A percentile compares a stretch with the other conserved stretches of the same genome.
Conservation (phyloP, 768 basidiomycete species). For the Mycena filopes region DNA sequence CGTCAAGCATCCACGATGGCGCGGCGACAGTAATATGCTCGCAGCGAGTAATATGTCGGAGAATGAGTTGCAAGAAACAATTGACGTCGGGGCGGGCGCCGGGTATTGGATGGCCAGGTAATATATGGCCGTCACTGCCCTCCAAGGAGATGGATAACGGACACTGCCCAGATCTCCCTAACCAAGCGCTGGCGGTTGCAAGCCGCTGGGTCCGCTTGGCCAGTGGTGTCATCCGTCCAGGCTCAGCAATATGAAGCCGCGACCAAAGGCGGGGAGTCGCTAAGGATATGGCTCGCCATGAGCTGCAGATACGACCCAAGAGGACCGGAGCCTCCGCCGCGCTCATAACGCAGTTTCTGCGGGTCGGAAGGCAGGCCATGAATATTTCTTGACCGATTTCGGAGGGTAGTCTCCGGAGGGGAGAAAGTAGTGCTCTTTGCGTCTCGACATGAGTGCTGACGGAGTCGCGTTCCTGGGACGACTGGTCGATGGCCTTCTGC, state of each 20-base stretch:
- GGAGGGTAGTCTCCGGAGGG: not conserved
- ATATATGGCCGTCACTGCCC: not conserved
- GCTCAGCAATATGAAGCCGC: conserved; percentile 18
- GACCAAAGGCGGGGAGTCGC: conserved; percentile 25
- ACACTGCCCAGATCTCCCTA: not conserved
- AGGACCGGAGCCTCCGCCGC: conserved; percentile 20
- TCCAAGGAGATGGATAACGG: conserved; percentile 9
- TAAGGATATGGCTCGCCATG: conserved; percentile 18
- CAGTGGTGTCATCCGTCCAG: not conserved
- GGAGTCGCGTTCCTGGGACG: not conserved
- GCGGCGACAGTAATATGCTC: not conserved
- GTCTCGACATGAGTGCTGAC: not conserved
- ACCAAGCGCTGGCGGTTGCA: conserved; percentile 1
- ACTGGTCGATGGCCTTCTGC: conserved; percentile 4
- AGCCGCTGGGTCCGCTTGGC: not conserved
- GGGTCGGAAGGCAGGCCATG: conserved; percentile 21
- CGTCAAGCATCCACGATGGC: not conserved
- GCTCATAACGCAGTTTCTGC: conserved; percentile 23
- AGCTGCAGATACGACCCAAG: conserved; percentile 26
- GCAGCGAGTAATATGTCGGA: not conserved
- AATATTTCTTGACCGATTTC: conserved; percentile 23
- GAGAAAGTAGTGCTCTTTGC: conserved; percentile 3
- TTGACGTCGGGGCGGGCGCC: not conserved
- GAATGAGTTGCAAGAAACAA: not conserved
- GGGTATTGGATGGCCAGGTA: not conserved